Evolutionary conservation across 495 filamentous ascomycete genomes (phyloP).

Genomic region (Penicillium odoratum): DNA sequence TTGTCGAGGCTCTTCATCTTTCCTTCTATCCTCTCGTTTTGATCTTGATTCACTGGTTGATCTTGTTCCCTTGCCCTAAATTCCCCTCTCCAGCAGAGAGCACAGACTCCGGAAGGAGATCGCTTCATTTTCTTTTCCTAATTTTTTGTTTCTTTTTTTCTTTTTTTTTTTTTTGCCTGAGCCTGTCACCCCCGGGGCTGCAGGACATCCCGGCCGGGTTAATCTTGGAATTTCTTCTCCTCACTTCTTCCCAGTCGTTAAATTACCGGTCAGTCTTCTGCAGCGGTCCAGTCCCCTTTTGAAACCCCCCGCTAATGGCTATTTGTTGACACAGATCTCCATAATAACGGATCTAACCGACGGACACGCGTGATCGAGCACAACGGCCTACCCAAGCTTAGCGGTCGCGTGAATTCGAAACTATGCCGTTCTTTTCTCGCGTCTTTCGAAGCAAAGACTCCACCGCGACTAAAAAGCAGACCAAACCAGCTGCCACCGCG

Average conservation of each 20-base stretch:
- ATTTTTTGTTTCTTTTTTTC: slow-evolving; percentile 7
- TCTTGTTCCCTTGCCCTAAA: not conserved
- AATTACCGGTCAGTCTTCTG: slow-evolving; percentile 21
- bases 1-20: slow-evolving; percentile 1
- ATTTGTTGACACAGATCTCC: slow-evolving; percentile 20
- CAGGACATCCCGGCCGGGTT: slow-evolving; percentile 40
- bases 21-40: slow-evolving; percentile 4
- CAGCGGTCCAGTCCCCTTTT: slow-evolving; percentile 15
- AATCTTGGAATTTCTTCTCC: slow-evolving; percentile 12
- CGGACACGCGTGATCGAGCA: slow-evolving; percentile 5
- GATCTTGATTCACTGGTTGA: slow-evolving; percentile 8
- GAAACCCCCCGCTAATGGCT: slow-evolving; percentile 13
- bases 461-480: slow-evolving; percentile 56
- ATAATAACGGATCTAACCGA: slow-evolving; percentile 2
- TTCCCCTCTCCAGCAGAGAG: slow-evolving; percentile 4
- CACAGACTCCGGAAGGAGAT: slow-evolving; percentile 18
- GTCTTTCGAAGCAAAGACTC: slow-evolving; percentile 71
- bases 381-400: not conserved
- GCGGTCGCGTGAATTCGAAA: slow-evolving; percentile 21
- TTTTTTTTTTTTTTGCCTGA: slow-evolving; percentile 20
- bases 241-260: slow-evolving; percentile 10
- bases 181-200: slow-evolving; percentile 30
- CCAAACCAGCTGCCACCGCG: slow-evolving; percentile 50
- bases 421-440: slow-evolving; percentile 68
- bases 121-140: slow-evolving; percentile 13